Percentiles rank a stretch among this genome's conserved stretches.
Evolutionary conservation across 2,329 filamentous ascomycete species (phyloP).

Genomic region (Daldinia eschscholtzii): DNA sequence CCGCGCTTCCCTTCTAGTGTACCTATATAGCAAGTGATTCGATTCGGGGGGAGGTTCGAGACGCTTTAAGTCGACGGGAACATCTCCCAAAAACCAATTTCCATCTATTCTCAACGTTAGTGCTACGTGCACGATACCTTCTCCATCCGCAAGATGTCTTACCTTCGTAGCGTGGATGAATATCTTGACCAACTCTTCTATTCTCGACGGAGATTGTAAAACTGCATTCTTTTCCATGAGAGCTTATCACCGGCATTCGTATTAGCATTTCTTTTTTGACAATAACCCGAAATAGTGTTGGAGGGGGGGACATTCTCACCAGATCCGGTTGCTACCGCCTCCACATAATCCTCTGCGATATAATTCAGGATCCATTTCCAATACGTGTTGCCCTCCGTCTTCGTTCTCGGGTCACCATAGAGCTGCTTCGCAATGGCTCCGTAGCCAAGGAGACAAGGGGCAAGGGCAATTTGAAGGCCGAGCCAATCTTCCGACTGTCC

Average conservation of each 20-base stretch:
- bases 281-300: neutral
- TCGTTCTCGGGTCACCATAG: constrained; percentile 70
- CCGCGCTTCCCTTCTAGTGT: constrained; percentile 2
- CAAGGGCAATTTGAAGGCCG: constrained; percentile 84
- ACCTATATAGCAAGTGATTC: neutral
- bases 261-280: constrained; percentile 14
- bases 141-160: constrained; percentile 48
- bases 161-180: constrained; percentile 91
- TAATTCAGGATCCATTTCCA: constrained; percentile 95
- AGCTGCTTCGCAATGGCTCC: constrained; percentile 81
- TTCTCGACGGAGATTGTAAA: constrained; percentile 77
- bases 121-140: constrained; percentile 14
- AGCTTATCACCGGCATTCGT: constrained; percentile 58
- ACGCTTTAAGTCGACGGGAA: constrained; percentile 54
- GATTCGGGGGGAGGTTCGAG: neutral
- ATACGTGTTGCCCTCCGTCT: constrained; percentile 77
- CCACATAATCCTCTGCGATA: constrained; percentile 80
- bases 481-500: constrained; percentile 91
- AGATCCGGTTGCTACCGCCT: constrained; percentile 77
- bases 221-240: constrained; percentile 81
- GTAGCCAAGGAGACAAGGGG: constrained; percentile 93
- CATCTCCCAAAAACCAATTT: constrained; percentile 69
- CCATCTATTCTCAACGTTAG: constrained; percentile 58
- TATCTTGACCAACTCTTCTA: constrained; percentile 86
- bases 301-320: constrained; percentile 61